Conservation (phyloP, 202 grass and related monocot genomes). For the Zoysia matrella region DNA sequence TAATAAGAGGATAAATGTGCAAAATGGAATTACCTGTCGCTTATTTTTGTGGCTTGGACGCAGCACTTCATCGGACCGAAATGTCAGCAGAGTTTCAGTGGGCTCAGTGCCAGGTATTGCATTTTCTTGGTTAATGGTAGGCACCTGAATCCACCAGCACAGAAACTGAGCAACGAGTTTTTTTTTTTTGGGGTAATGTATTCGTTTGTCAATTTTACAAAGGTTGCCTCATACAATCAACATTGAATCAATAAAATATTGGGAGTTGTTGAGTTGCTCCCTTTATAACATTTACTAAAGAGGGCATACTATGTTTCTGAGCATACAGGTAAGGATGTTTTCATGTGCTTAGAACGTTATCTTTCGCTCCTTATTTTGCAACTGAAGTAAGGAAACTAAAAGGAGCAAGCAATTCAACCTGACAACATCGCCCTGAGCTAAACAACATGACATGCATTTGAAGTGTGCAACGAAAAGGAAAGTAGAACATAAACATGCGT, state of each 20-base stretch:
- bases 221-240: not conserved
- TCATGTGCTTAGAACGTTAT: too few relatives aligned
- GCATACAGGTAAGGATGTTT: too few relatives aligned
- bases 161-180: slow-evolving; percentile 3
- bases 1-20: not conserved
- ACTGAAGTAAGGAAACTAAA: too few relatives aligned
- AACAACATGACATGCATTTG: not conserved
- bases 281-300: not conserved
- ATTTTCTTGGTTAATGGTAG: slow-evolving; percentile 79
- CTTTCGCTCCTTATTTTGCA: too few relatives aligned
- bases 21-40: slow-evolving; percentile 52
- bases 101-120: slow-evolving; percentile 66
- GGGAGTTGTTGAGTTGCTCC: not conserved
- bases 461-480: not conserved
- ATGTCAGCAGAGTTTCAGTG: slow-evolving; percentile 70
- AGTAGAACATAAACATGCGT: not conserved
- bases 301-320: not conserved
- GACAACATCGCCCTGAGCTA: not conserved
- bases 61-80: slow-evolving; percentile 51
- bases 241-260: not conserved
- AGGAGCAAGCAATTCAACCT: not conserved
- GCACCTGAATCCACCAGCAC: slow-evolving; percentile 55
- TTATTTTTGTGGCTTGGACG: slow-evolving; percentile 66
- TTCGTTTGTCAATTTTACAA: not conserved
- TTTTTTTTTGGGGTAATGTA: not conserved